Evolutionary conservation across 2,329 filamentous ascomycete genomes (phyloP), one percentile per base, ranked within the genome.

Genomic region (Geosmithia morbida): DNA sequence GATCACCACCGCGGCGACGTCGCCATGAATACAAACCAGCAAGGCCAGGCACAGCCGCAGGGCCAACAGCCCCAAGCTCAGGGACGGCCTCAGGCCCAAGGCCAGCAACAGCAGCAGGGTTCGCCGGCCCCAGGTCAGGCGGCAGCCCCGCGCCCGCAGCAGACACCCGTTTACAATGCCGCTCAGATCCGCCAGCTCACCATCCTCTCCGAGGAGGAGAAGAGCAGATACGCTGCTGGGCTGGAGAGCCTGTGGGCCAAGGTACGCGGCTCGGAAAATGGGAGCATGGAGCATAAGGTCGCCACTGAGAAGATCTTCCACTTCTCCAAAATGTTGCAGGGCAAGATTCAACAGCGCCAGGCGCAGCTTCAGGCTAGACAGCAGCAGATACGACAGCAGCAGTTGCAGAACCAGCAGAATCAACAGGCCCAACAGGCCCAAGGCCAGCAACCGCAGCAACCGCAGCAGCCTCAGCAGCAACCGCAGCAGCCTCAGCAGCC

Each of bases 281-380:
- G 72, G 19, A 74, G 73, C 3, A 54, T 56, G 1, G 67, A 72
- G 19, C 70, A 79, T 43, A 59, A 66, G 20, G 63, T 66, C 0
- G 77, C 78, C 0, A 71, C 70, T 51, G 67, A 69, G 41, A 81
- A 80, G 61, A 74, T 83, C 19, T 59, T 64, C 7, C 76, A 81
- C 8, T 82, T 83, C 56, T 77, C 77, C 0, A 68, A 68, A 42
- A 78, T 77, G 60, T 66, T 83, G 2, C 60, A 68, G 2, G 59
- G 58, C 0, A 81, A 79, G 58, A 66, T 78, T 5, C 66, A 72
- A 46, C 57, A 59, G 46, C 59, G 65, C 17, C 59, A 65, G 29
- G 55, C 53, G 2, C 63, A 65, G 45, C 59, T 61, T 8, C 60
- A 63, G 26, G 59, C 61, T 43, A 58, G 62, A 16, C 55, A 59